Conservation (phyloP, 768 basidiomycete species). For the Macrolepiota dolichaula region DNA sequence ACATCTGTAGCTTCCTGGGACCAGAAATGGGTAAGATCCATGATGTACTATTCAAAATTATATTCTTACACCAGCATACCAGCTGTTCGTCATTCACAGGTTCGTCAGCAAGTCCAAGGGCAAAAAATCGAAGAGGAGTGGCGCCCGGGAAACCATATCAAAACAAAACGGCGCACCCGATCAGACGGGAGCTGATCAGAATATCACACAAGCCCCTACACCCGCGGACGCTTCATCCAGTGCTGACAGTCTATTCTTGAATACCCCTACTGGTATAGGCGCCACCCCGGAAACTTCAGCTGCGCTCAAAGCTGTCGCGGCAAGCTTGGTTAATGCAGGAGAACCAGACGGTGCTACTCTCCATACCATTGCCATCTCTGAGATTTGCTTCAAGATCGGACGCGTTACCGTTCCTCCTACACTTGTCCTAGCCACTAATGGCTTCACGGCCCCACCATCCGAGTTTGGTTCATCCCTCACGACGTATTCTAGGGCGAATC, state of each 20-base stretch:
- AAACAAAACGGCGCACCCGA: constrained; percentile 6
- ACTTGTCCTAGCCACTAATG: constrained; percentile 57
- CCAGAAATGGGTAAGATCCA: constrained; percentile 65
- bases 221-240: constrained; percentile 27
- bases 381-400: constrained; percentile 65
- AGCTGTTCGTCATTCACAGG: constrained; percentile 64
- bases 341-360: constrained; percentile 55
- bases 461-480: constrained; percentile 8
- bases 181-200: neutral
- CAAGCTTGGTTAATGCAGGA: neutral
- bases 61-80: neutral
- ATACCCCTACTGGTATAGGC: constrained; percentile 5
- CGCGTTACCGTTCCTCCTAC: constrained; percentile 73
- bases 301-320: constrained; percentile 26
- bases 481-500: constrained; percentile 35
- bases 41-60: neutral
- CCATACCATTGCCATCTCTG: constrained; percentile 63
- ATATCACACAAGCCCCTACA: constrained; percentile 26
- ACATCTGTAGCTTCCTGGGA: constrained; percentile 63
- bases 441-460: constrained; percentile 38
- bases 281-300: constrained; percentile 5
- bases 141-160: constrained; percentile 12
- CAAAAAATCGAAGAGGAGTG: constrained; percentile 22
- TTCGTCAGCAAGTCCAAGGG: constrained; percentile 55
- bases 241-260: constrained; percentile 20